Conservation (phyloP, 1,284 basidiomycete species). For the Austroboletus novae-zelandiae region DNA sequence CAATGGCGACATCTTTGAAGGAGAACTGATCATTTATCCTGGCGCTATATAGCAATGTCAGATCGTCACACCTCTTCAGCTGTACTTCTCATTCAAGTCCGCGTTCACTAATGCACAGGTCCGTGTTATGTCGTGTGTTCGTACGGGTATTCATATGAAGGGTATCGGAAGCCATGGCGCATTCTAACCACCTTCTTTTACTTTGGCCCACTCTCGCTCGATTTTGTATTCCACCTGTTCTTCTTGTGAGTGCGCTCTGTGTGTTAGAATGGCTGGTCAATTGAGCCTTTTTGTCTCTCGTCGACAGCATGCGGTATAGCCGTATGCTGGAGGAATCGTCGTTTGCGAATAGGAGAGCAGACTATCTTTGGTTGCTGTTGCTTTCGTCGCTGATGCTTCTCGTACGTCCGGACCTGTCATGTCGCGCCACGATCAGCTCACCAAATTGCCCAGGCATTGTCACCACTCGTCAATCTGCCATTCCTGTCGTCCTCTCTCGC, state of each 20-base stretch:
- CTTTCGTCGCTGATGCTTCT: slow-evolving; percentile 81
- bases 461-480: slow-evolving; percentile 85
- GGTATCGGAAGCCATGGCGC: slow-evolving; percentile 72
- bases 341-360: slow-evolving; percentile 86
- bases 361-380: slow-evolving; percentile 91
- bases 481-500: slow-evolving; percentile 88
- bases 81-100: slow-evolving; percentile 88
- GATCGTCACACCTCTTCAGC: slow-evolving; percentile 82
- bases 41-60: slow-evolving; percentile 77
- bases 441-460: slow-evolving; percentile 57
- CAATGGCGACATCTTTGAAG: not conserved
- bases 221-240: slow-evolving; percentile 96
- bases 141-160: slow-evolving; percentile 5
- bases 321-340: slow-evolving; percentile 95
- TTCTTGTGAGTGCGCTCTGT: slow-evolving; percentile 75
- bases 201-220: slow-evolving; percentile 91
- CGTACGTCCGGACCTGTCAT: slow-evolving; percentile 41
- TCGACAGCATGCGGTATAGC: slow-evolving; percentile 88
- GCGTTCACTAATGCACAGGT: slow-evolving; percentile 83
- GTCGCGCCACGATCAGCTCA: not conserved
- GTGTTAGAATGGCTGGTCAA: not conserved
- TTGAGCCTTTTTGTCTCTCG: not conserved
- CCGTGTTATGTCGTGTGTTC: slow-evolving; percentile 9
- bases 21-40: slow-evolving; percentile 7
- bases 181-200: slow-evolving; percentile 92